Conservation (phyloP, 163 green algal species). For the Scenedesmus sp. region DNA sequence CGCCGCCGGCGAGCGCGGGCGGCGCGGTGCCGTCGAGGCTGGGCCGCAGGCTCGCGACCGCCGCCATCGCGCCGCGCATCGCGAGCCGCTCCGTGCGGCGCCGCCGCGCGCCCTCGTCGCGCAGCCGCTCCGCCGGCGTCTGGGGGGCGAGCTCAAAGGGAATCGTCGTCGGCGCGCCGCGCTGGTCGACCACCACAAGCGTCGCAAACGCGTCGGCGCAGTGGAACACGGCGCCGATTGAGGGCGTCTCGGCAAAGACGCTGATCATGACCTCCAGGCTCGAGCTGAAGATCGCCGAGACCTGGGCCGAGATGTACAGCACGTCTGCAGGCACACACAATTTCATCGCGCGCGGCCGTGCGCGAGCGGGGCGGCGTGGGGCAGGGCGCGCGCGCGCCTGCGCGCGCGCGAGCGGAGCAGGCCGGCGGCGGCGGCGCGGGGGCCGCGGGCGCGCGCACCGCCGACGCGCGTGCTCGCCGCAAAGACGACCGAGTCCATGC, state of each 20-base stretch:
- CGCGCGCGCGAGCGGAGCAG: too few species aligned
- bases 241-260: constrained; percentile 75
- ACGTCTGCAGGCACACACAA: too few species aligned
- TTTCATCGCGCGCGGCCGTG: too few species aligned
- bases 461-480: constrained; percentile 66
- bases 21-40: constrained; percentile 25
- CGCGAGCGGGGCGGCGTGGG: too few species aligned
- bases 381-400: too few species aligned
- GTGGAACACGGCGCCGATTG: constrained; percentile 8
- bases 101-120: constrained; percentile 36
- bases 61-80: constrained; percentile 24
- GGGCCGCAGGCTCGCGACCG: background rate
- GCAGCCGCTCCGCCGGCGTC: constrained; percentile 40
- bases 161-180: constrained; percentile 52
- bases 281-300: constrained; percentile 81
- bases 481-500: constrained; percentile 84
- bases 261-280: constrained; percentile 83
- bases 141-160: constrained; percentile 63
- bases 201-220: constrained; percentile 71
- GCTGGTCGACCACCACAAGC: constrained; percentile 60
- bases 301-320: constrained; percentile 61
- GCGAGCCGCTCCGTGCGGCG: constrained; percentile 29
- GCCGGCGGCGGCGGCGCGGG: too few species aligned
- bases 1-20: too few species aligned
- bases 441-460: too few species aligned